Conservation (phyloP, 2,329 filamentous ascomycete species). For the Penicillium aurantiogriseum region DNA sequence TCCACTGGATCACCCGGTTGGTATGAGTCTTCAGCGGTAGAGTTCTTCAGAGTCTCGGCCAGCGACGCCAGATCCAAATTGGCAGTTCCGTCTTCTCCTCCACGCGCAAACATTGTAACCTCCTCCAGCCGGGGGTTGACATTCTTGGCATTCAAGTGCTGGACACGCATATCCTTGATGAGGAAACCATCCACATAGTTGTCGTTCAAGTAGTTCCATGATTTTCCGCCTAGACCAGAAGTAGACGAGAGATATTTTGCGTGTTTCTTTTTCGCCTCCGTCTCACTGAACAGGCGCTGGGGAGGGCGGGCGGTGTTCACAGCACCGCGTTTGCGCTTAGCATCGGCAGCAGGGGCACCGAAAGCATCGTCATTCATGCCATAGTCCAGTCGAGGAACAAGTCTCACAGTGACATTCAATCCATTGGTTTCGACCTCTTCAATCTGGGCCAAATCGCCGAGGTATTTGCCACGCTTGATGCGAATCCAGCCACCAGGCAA, state of each 20-base stretch:
- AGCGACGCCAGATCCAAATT: conserved; percentile 90
- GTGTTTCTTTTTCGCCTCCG: conserved; percentile 86
- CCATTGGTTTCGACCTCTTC: conserved; percentile 91
- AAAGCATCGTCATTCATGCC: conserved; percentile 75
- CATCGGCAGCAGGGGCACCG: conserved; percentile 51
- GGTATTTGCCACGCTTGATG: conserved; percentile 77
- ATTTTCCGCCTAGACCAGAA: conserved; percentile 59
- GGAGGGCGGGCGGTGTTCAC: conserved; percentile 68
- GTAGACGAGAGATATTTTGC: conserved; percentile 59
- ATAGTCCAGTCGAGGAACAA: conserved; percentile 91
- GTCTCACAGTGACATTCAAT: conserved; percentile 78
- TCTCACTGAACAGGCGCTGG: conserved; percentile 86
- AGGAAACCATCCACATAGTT: conserved; percentile 91
- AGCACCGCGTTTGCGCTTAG: conserved; percentile 75
- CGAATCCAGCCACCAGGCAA: conserved; percentile 91
- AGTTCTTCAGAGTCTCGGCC: conserved; percentile 83
- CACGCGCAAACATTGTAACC: conserved; percentile 88
- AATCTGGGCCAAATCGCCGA: conserved; percentile 86
- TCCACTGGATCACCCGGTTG: conserved; percentile 94
- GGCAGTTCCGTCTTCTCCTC: conserved; percentile 86
- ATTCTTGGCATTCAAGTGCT: conserved; percentile 78
- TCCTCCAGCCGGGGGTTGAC: conserved; percentile 94
- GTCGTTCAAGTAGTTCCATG: conserved; percentile 82
- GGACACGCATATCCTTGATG: conserved; percentile 89
- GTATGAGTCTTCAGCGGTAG: conserved; percentile 77